Base-by-base conservation (phyloP, 2,329 filamentous ascomycete species). In the Cladobotryum protrusum region DNA sequence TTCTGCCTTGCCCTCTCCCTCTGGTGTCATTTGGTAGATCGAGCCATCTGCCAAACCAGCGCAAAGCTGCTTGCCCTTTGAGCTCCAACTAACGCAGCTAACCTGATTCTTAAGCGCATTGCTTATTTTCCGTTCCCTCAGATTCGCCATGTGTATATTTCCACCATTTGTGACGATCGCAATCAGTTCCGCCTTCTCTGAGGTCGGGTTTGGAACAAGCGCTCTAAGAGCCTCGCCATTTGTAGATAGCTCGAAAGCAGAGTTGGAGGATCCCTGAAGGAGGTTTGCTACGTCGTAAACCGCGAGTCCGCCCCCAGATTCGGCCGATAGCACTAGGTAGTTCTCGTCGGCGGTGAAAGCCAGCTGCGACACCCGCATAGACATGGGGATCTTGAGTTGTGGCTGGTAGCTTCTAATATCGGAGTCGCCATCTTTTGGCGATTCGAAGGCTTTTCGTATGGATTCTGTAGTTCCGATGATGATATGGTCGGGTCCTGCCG, bases 281-380 rank as follows among this genome's bases (percentile, higher is more conserved):
- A 96, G 72, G 40, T 76, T 74, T 50, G 86, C 74, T 1, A 88
- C 83, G 49, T 91, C 82, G 62, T 95, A 97, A 3, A 95, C 85
- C 4, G 87, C 86, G 54, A 99, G 72, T 4, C 90, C 89, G 33
- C 89, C 87, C 11, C 87, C 87, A 48, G 79, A 75, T 67, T 96
- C 88, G 3, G 89, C 88, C 11, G 89, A 89, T 20, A 96, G 74
- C 34, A 96, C 79, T 53, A 99, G 73, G 58, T 86, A 89, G 59
- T 82, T 82, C 64, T 96, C 95, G 61, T 95, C 88, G n/a, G 88
- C 81, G 1, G 89, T 92, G 66, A 99, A 99, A 14, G 85, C 83
- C 17, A 99, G 76, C 66, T 99, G 93, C 11, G 89, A 95, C 48
- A 96, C 79, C 58, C 86, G 83, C 61, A 83, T 78, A 9, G 87